These are phyloP conservation scores for Umbelopsis vinacea DNA, from an alignment of 192 early-diverging fungal genomes.

Conservation along the genomic window DNA sequence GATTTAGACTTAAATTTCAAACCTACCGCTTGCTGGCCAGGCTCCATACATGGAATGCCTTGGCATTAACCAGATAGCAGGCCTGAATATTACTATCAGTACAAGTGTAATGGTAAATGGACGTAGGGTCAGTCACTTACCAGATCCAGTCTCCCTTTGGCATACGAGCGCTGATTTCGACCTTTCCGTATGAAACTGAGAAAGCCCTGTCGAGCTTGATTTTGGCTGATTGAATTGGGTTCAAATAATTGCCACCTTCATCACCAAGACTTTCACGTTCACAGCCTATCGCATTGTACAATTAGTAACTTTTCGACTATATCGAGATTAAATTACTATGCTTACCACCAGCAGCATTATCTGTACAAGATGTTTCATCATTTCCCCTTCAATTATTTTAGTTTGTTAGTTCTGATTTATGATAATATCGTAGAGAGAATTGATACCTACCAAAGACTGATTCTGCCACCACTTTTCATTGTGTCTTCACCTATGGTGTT, in stretches of 20 bases:
- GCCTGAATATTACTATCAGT: slow-evolving; percentile 9
- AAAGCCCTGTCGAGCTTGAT: slow-evolving; percentile 49
- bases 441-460: slow-evolving; percentile 37
- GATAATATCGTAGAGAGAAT: background rate
- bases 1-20: background rate
- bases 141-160: slow-evolving; percentile 60
- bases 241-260: slow-evolving; percentile 56
- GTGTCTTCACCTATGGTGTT: slow-evolving; percentile 51
- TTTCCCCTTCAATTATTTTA: slow-evolving; percentile 5
- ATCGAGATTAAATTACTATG: background rate
- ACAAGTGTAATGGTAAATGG: background rate
- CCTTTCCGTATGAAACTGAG: slow-evolving; percentile 57
- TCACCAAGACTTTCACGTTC: slow-evolving; percentile 47
- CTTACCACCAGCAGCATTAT: slow-evolving; percentile 36
- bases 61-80: slow-evolving; percentile 68
- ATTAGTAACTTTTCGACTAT: background rate
- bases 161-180: slow-evolving; percentile 60
- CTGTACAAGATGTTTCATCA: slow-evolving; percentile 29
- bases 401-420: background rate
- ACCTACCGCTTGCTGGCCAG: slow-evolving; percentile 67
- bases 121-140: slow-evolving; percentile 30
- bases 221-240: slow-evolving; percentile 63
- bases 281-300: slow-evolving; percentile 33
- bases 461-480: slow-evolving; percentile 41
- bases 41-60: slow-evolving; percentile 55